Base-by-base conservation (phyloP, 225 moss, liverwort and hornwort genomes). In the Marchantia paleacea region DNA sequence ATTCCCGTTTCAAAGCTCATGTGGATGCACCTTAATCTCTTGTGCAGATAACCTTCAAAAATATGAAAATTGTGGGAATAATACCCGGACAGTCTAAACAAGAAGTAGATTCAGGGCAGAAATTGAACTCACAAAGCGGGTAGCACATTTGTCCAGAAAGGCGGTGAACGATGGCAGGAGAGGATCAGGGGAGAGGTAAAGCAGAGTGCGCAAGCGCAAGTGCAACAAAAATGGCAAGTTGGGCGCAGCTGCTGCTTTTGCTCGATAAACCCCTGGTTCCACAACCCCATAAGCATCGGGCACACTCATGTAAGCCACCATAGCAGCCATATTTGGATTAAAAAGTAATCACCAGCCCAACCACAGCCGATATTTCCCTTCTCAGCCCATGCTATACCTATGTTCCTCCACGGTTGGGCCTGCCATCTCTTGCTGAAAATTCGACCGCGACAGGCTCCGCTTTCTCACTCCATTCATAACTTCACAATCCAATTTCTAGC, bases 201-300 rank as follows among this genome's bases (percentile, higher is more conserved):
- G 83, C 79, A 97, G 70, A 12, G 93, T 94, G 79, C 93, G 92
- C 75, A 97, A 86, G 62, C 91, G 89, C 68, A 94, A 85, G 82
- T 97, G 96, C 86, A 93, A 67, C 69, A 97, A 82, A 75, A 97
- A 97, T 0, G 93, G 94, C 84, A 97, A 78, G 76, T 94, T 97
- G 63, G 91, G 92, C 69, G 92, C 83, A 78, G 92, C 89, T 84
- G 92, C 88, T 28, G 87, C 91, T 82, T 97, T 97, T 75, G 94
- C 91, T 85, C 96, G 88, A 85, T 92, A 97, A 61, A 97, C 94
- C 79, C 96, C 94, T 69, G 94, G 85, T 83, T 97, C 96, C 22
- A 97, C 96, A 72, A 97, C 91, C 19, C 96, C 96, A 77, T 92
- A 94, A 0, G 90, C 94, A 81, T 96, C 94, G 49, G 96, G 96